These are phyloP conservation scores for Kregervanrija fluxuum DNA, from an alignment of 805 yeast species.

Conservation along the genomic window DNA sequence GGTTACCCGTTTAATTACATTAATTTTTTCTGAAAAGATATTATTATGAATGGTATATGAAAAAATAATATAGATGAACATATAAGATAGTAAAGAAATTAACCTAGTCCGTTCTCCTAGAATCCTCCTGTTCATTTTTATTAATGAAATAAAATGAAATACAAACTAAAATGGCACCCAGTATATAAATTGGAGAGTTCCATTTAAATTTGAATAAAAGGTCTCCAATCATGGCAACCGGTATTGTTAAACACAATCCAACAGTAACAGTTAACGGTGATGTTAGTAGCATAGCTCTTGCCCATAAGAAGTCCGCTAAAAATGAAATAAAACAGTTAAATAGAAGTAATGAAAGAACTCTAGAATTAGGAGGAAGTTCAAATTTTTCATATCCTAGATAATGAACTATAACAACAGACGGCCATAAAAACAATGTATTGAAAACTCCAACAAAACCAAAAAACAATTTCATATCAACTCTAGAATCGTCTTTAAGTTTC, in stretches of 20 bases:
- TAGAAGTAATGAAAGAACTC: conserved; percentile 46
- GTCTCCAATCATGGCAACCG: conserved; percentile 91
- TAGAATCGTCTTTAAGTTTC: conserved; percentile 63
- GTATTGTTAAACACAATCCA: conserved; percentile 88
- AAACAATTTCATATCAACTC: conserved; percentile 78
- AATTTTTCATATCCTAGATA: conserved; percentile 59
- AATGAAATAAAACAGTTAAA: conserved; percentile 74
- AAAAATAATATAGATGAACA: neutral
- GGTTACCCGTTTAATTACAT: conserved; percentile 39
- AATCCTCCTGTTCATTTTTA: conserved; percentile 64
- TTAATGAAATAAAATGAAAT: conserved; percentile 80
- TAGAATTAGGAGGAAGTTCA: conserved; percentile 53
- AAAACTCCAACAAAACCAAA: conserved; percentile 93
- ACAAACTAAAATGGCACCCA: conserved; percentile 79
- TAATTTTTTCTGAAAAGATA: conserved; percentile 5
- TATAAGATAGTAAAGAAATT: neutral
- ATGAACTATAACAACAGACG: conserved; percentile 63
- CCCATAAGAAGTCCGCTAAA: conserved; percentile 91
- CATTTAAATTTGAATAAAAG: conserved; percentile 59
- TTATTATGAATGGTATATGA: neutral
- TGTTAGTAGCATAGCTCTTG: conserved; percentile 86
- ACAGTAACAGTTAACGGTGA: conserved; percentile 94
- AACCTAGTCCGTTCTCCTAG: neutral
- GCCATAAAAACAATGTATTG: conserved; percentile 74
- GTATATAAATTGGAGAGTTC: conserved; percentile 53